Percentiles rank a stretch among this genome's conserved stretches.
These are phyloP conservation scores for Colletotrichum sp. DNA, from an alignment of 2,329 filamentous ascomycete genomes.

Conservation along the genomic window DNA sequence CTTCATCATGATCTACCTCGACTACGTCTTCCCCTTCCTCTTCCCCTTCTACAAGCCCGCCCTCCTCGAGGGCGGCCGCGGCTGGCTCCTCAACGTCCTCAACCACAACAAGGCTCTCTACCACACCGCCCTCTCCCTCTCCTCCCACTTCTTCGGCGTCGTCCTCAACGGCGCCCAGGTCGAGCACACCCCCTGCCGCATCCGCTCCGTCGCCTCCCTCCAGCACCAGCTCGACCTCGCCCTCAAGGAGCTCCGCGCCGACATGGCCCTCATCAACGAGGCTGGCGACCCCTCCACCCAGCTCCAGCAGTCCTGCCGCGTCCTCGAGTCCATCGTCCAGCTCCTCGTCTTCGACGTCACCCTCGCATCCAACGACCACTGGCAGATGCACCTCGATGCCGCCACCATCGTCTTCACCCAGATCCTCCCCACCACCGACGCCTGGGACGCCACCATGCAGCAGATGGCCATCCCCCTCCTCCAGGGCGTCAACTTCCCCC, in stretches of 20 bases:
- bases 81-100: slow-evolving; percentile 64
- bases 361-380: slow-evolving; percentile 50
- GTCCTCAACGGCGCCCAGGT: slow-evolving; percentile 38
- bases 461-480: slow-evolving; percentile 22
- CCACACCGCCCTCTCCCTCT: slow-evolving; percentile 61
- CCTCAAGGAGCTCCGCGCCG: slow-evolving; percentile 47
- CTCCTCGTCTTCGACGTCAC: slow-evolving; percentile 58
- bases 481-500: slow-evolving; percentile 3
- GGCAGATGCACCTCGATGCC: slow-evolving; percentile 55
- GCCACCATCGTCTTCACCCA: slow-evolving; percentile 55
- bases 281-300: slow-evolving; percentile 31
- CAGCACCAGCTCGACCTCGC: slow-evolving; percentile 50
- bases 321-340: slow-evolving; percentile 58
- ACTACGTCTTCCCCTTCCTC: slow-evolving; percentile 66
- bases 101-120: slow-evolving; percentile 62
- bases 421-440: slow-evolving; percentile 40
- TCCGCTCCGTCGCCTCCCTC: slow-evolving; percentile 34
- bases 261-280: slow-evolving; percentile 42
- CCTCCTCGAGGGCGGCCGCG: slow-evolving; percentile 59
- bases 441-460: slow-evolving; percentile 40
- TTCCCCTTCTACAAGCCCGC: slow-evolving; percentile 68
- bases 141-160: slow-evolving; percentile 61
- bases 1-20: slow-evolving; percentile 64
- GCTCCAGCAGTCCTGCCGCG: slow-evolving; percentile 38
- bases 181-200: slow-evolving; percentile 14